Base-by-base conservation (phyloP, 1,284 basidiomycete species). In the Hypsizygus ulmarius region DNA sequence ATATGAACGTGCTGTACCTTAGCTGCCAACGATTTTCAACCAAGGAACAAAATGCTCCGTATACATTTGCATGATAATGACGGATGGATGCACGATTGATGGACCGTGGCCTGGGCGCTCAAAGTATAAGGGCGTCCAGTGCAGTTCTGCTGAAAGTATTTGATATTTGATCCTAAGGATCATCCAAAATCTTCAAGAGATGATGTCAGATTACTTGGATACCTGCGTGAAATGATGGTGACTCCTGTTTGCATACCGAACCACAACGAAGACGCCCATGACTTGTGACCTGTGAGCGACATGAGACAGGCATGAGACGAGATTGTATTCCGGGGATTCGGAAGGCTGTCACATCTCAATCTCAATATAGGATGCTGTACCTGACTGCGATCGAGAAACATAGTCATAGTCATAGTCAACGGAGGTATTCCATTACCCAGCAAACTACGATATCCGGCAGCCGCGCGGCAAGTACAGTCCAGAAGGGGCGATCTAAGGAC, bases 351-450 rank as follows among this genome's bases (percentile, higher is more conserved):
- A 34, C 39, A 47, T 49, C 54, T 51, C 43, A 51, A 46, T 29
- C 51, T 39, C 51, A 39, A 55, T 51, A 56, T 56, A 54, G 45
- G 44, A 49, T 45, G n/a, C n/a, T n/a, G n/a, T n/a, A 48, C 46
- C 14, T 51, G 47, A 57, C 57, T 47, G 43, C 46, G 55, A 60
- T 59, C 52, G 55, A 57, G 51, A 43, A 47, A 42, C 46, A 43
- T 52, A 38, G 64, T 61, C 58, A 62, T 60, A 65, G 62, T 60
- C 60, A 61, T 57, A n/a, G n/a, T 64, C 61, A 64, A 56, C 59
- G 59, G 59, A 60, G 50, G 54, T 60, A 52, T 45, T 50, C 38
- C 41, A 29, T 38, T 10, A 41, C 43, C 46, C n/a, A n/a, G n/a
- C n/a, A 51, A 54, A 52, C 52, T 56, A 39, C 8, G 28, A 21